Percentiles rank a stretch among this genome's conserved stretches.
phyloP scores from a whole-genome alignment of 1,139 yeast species.

The Pichia norvegensis region DNA sequence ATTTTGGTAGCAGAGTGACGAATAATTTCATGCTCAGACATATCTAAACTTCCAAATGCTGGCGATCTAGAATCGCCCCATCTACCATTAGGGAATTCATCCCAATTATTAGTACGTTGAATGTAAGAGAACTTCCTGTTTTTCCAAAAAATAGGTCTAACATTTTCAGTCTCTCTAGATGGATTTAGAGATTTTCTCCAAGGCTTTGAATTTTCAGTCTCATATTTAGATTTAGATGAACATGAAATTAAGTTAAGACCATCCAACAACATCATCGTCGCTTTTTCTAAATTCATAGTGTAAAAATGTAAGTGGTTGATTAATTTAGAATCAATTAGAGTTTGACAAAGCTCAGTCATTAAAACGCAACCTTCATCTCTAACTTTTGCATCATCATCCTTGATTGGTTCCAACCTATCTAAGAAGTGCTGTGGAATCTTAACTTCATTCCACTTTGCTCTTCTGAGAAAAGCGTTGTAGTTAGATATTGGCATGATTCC shows the following conservation, averaged over 20 bases:
- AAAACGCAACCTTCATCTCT: constrained; percentile 81
- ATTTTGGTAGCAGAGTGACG: constrained; percentile 80
- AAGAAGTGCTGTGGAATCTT: constrained; percentile 68
- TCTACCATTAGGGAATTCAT: constrained; percentile 95
- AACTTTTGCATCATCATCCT: constrained; percentile 84
- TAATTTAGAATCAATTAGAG: constrained; percentile 60
- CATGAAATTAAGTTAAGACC: constrained; percentile 48
- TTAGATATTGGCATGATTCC: constrained; percentile 98
- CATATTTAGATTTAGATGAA: constrained; percentile 12
- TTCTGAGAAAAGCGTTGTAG: constrained; percentile 81
- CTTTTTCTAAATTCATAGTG: constrained; percentile 91
- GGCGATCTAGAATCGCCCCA: constrained; percentile 97
- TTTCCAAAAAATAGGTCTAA: constrained; percentile 95
- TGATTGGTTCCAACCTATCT: constrained; percentile 68
- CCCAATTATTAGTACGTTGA: constrained; percentile 92
- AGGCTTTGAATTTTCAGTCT: constrained; percentile 38
- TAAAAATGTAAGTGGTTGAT: constrained; percentile 88
- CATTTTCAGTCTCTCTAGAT: constrained; percentile 69
- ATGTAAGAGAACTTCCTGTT: constrained; percentile 87
- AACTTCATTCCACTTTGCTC: constrained; percentile 92
- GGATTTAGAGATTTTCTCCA: constrained; percentile 91
- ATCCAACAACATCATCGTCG: constrained; percentile 84
- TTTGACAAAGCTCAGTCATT: constrained; percentile 75
- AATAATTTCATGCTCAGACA: constrained; percentile 68
- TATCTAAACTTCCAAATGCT: constrained; percentile 84